Base-by-base conservation (phyloP, 2,329 filamentous ascomycete species). In the Aspergillus tubingensis region DNA sequence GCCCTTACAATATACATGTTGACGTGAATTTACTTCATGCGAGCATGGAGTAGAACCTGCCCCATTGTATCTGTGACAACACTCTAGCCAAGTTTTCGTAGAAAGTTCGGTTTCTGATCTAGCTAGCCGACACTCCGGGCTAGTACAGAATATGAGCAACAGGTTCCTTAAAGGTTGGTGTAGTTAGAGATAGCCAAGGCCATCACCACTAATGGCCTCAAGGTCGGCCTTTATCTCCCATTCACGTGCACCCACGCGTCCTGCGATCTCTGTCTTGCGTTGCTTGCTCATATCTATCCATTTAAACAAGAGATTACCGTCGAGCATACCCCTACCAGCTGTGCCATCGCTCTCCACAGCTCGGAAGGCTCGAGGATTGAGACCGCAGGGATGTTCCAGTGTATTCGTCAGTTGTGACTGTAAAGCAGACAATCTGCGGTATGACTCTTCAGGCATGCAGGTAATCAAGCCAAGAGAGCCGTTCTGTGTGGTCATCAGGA, bases 311-410 rank as follows among this genome's bases (percentile, higher is more conserved):
- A 96, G 71, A n/a, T 83, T 84, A 0, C 92, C 92, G 72, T 97
- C 93, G 3, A 97, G 83, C 54, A 96, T 84, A 2, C 85, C 87
- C 17, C 90, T 81, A 1, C 85, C 66, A 79, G 85, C 59, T 62
- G 79, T 65, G 60, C 77, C 70, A 74, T 84, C 73, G 72, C 82
- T 74, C 73, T 82, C 65, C 67, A 83, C 73, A 69, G 85, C 81
- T 13, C 95, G 85, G 77, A 94, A 91, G 0, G 88, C 91, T 58
- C 90, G 87, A 2, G 92, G 90, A 76, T 98, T 98, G 53, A 97
- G 81, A 0, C 91, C 92, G 7, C 88, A 91, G 4, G 90, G 80
- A 64, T 92, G 88, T 47, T 91, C 88, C 7, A 97, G 84, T 0
- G 88, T 87, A 36, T 88, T 91, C 8, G 88, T 83, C 1, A 99